Evolutionary conservation across 176 grass and related monocot genomes (phyloP).

Genomic region (Metroxylon sagu): DNA sequence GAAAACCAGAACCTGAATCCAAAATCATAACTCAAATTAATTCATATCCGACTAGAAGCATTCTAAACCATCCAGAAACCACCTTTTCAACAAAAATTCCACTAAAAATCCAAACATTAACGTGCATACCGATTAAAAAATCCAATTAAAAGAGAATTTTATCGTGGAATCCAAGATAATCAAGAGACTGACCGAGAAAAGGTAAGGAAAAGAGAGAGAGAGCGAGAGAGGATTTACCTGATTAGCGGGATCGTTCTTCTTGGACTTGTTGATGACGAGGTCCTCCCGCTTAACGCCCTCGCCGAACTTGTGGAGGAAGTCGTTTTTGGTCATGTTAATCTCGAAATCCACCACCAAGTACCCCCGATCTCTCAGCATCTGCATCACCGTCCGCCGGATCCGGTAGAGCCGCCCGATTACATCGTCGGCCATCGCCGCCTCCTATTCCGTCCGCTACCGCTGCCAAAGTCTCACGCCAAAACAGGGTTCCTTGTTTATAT

Average conservation of each 20-base stretch:
- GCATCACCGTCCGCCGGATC: slow-evolving; percentile 86
- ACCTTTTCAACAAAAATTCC: no score
- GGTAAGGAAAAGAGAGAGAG: not conserved
- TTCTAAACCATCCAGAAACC: no score
- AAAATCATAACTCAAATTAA: no score
- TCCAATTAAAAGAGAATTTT: no score
- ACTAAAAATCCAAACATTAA: no score
- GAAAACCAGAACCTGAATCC: no score
- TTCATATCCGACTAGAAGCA: no score
- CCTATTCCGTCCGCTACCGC: slow-evolving; percentile 12
- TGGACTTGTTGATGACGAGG: slow-evolving; percentile 83
- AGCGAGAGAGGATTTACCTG: slow-evolving; percentile 30
- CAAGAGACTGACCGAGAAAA: not conserved
- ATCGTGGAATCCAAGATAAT: no score
- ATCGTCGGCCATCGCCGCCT: slow-evolving; percentile 17
- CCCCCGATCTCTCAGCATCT: slow-evolving; percentile 81
- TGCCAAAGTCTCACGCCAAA: no score
- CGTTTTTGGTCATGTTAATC: slow-evolving; percentile 49
- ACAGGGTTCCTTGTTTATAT: no score
- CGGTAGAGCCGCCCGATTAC: slow-evolving; percentile 39
- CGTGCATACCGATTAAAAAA: no score
- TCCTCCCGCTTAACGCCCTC: slow-evolving; percentile 76
- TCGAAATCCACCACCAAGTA: slow-evolving; percentile 89
- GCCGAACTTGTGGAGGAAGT: slow-evolving; percentile 77
- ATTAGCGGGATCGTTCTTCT: slow-evolving; percentile 68